These are phyloP conservation scores for Aspergillus sclerotialis DNA, from an alignment of 2,329 filamentous ascomycete genomes.

Conservation along the genomic window DNA sequence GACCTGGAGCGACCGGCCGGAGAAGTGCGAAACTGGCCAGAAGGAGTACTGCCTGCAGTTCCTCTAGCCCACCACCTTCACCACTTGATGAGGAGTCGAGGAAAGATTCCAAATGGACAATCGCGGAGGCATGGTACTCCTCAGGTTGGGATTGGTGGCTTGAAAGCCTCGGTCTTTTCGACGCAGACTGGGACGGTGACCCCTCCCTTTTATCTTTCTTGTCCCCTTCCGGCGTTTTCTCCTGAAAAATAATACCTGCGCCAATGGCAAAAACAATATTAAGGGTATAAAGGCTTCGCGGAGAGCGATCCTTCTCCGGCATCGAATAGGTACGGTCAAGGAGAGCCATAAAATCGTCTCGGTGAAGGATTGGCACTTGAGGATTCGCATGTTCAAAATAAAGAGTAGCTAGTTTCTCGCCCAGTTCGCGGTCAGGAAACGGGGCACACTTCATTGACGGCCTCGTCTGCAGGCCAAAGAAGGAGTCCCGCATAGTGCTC, in stretches of 20 bases:
- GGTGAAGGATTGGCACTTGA: constrained; percentile 87
- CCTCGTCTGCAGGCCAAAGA: constrained; percentile 91
- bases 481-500: constrained; percentile 87
- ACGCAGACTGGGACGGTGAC: constrained; percentile 21
- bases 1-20: constrained; percentile 80
- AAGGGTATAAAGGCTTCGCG: constrained; percentile 82
- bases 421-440: constrained; percentile 74
- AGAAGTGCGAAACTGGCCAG: constrained; percentile 87
- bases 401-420: constrained; percentile 63
- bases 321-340: constrained; percentile 74
- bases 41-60: constrained; percentile 85
- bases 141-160: constrained; percentile 70
- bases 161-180: constrained; percentile 48
- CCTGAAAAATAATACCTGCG: constrained; percentile 77
- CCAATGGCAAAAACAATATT: constrained; percentile 98
- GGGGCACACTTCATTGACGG: constrained; percentile 77
- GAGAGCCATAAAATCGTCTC: constrained; percentile 80
- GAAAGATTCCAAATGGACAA: constrained; percentile 83
- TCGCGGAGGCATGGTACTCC: constrained; percentile 92
- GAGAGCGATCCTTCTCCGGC: constrained; percentile 59
- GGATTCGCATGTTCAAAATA: constrained; percentile 97
- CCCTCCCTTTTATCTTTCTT: constrained; percentile 18
- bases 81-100: constrained; percentile 57
- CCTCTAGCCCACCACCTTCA: constrained; percentile 78
- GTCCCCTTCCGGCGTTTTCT: constrained; percentile 23